These are phyloP conservation scores for Claviceps africana DNA, from an alignment of 2,329 filamentous ascomycete genomes.

Conservation along the genomic window DNA sequence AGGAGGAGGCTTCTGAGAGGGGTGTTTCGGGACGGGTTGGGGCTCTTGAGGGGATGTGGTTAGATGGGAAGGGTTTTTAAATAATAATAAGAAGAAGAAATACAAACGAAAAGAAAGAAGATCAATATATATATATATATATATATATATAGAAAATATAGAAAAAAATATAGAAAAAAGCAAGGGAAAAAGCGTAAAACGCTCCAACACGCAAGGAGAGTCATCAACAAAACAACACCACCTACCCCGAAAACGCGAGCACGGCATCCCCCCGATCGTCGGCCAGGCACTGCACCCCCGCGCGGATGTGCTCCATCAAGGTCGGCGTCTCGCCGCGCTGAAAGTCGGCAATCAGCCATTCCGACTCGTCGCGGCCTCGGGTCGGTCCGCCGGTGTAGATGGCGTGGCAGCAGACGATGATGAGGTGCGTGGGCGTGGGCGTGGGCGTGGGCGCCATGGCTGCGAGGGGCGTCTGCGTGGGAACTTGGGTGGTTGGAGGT, in stretches of 20 bases:
- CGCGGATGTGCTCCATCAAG: slow-evolving; percentile 61
- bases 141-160: background rate
- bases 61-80: no score
- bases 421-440: slow-evolving; percentile 29
- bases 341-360: slow-evolving; percentile 65
- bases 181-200: background rate
- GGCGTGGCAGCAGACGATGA: slow-evolving; percentile 61
- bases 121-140: no score
- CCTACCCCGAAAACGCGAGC: background rate
- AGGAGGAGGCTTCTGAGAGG: background rate
- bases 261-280: background rate
- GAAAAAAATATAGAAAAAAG: background rate
- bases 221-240: background rate
- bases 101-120: no score
- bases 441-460: background rate
- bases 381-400: slow-evolving; percentile 49
- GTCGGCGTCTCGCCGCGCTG: slow-evolving; percentile 67
- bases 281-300: slow-evolving; percentile 21
- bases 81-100: no score
- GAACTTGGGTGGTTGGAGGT: no score
- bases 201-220: no score
- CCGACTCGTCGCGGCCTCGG: slow-evolving; percentile 37
- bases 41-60: background rate
- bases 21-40: background rate
- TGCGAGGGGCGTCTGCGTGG: no score